Conservation (phyloP, 306 rosid genomes). For the Vigna reflexopilosa region DNA sequence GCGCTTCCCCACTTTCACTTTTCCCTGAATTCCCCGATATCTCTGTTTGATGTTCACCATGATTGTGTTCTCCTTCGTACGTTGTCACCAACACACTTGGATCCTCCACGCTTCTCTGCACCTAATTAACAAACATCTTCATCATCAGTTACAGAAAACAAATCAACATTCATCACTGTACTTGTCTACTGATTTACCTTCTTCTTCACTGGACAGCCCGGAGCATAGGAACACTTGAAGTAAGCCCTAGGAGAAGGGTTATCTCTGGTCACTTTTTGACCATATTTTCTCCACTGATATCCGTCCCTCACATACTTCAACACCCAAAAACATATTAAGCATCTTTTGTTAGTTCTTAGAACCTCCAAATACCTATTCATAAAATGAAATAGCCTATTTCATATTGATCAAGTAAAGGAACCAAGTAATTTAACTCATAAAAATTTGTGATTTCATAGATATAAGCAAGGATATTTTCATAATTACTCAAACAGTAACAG, state of each 20-base stretch:
- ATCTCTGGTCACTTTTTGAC: slow-evolving; percentile 92
- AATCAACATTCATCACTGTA: background rate
- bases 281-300: slow-evolving; percentile 96
- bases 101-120: slow-evolving; percentile 88
- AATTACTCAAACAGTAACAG: background rate
- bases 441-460: background rate
- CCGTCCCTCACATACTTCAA: slow-evolving; percentile 84
- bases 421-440: background rate
- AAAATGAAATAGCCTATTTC: too few species aligned
- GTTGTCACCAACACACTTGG: slow-evolving; percentile 73
- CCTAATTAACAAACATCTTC: slow-evolving; percentile 49
- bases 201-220: slow-evolving; percentile 86
- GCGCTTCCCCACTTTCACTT: slow-evolving; percentile 40
- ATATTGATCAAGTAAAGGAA: too few species aligned
- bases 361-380: background rate
- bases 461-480: background rate
- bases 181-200: slow-evolving; percentile 54
- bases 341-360: slow-evolving; percentile 11
- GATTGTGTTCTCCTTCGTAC: slow-evolving; percentile 94
- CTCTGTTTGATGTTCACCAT: slow-evolving; percentile 48
- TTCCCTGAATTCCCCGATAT: slow-evolving; percentile 43
- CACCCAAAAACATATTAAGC: background rate
- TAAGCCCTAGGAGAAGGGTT: slow-evolving; percentile 99
- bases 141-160: background rate
- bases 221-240: slow-evolving; percentile 88